phyloP scores from a whole-genome alignment of 805 yeast species.

The Pichia scutulata region DNA sequence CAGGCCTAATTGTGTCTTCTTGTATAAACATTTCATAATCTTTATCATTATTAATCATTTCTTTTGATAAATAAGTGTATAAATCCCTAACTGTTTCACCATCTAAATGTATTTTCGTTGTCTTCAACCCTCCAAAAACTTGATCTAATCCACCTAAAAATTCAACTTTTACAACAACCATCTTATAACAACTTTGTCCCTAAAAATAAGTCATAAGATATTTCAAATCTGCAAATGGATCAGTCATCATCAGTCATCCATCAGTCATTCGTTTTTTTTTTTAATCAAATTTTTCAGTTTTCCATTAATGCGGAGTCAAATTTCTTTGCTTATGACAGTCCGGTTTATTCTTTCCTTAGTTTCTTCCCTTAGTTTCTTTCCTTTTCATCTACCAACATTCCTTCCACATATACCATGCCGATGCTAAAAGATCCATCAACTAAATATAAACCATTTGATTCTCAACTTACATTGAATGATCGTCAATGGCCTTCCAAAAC shows the following conservation, averaged over 20 bases:
- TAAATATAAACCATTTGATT: conserved; percentile 53
- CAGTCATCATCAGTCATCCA: too few relatives aligned
- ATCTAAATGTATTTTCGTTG: conserved; percentile 21
- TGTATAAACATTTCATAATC: conserved; percentile 73
- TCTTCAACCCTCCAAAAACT: conserved; percentile 52
- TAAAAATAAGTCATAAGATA: too few relatives aligned
- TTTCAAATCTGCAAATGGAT: too few relatives aligned
- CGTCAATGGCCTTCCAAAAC: conserved; percentile 65
- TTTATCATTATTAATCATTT: conserved; percentile 50
- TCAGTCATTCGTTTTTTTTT: too few relatives aligned
- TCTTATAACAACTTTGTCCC: too few relatives aligned
- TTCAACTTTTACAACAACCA: conserved; percentile 35
- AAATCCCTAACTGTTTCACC: conserved; percentile 39
- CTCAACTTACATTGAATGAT: conserved; percentile 44
- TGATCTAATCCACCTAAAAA: conserved; percentile 78
- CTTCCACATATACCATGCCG: conserved; percentile 13
- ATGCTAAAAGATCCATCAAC: conserved; percentile 52
- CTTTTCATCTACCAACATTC: background rate
- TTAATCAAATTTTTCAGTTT: too few relatives aligned
- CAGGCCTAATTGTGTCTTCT: conserved; percentile 81
- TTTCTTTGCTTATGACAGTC: too few relatives aligned
- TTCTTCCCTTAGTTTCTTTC: background rate
- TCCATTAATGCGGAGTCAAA: too few relatives aligned
- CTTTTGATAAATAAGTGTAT: conserved; percentile 44
- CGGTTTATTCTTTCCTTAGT: background rate